phyloP scores from a whole-genome alignment of 106 monocot species.

The Gastrodia elata region DNA sequence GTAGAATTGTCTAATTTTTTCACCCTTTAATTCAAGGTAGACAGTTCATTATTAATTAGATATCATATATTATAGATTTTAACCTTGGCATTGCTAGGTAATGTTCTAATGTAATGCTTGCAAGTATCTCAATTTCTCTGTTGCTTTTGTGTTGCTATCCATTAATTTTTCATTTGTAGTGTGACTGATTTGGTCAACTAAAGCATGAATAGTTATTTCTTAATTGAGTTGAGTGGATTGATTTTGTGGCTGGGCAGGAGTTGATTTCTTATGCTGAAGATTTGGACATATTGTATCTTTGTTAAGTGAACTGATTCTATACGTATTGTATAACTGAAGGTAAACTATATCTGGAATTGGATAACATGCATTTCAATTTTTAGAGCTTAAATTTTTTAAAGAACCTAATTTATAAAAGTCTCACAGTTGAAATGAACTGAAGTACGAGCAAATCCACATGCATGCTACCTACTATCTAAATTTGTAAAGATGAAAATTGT shows the following conservation, averaged over 20 bases:
- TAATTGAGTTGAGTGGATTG: not conserved
- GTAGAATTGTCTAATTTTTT: not conserved
- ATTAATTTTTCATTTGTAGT: not conserved
- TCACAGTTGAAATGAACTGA: not conserved
- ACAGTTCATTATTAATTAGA: not conserved
- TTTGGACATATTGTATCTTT: not conserved
- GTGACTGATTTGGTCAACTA: not conserved
- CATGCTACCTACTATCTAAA: not conserved
- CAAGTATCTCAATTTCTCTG: not conserved
- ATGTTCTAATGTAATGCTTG: not conserved
- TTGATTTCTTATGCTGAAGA: not conserved
- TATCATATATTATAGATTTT: constrained; percentile 15
- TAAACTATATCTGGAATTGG: not conserved
- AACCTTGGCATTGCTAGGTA: constrained; percentile 86
- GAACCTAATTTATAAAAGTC: too few species aligned
- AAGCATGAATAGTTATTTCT: not conserved
- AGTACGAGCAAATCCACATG: not conserved
- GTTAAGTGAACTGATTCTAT: not conserved
- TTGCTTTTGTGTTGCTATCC: not conserved
- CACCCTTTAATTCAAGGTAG: not conserved
- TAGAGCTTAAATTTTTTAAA: too few species aligned
- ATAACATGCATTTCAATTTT: not conserved
- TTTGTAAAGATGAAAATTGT: not conserved
- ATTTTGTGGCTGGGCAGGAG: not conserved
- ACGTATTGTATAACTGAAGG: not conserved